Conservation (phyloP, 148 eudicot species). For the Dianthus caryophyllus region DNA sequence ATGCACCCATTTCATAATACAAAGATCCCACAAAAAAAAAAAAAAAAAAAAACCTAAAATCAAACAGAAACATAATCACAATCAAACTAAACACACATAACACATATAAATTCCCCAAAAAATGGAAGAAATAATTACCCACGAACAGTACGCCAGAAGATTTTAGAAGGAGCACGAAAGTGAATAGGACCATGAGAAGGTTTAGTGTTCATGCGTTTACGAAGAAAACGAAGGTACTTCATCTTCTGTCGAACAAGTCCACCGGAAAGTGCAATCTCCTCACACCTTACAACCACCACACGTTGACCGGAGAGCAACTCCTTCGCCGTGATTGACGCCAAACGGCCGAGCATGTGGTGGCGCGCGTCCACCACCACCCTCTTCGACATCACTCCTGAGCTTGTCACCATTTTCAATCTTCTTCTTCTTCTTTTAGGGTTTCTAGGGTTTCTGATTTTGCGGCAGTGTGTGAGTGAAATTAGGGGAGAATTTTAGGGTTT, state of each 20-base stretch:
- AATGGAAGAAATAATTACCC: constrained; percentile 34
- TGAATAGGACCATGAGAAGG: constrained; percentile 93
- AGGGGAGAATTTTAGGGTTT: background rate
- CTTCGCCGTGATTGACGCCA: constrained; percentile 67
- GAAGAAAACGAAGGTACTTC: constrained; percentile 69
- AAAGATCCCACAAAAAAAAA: too few relatives aligned
- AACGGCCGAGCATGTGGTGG: constrained; percentile 76
- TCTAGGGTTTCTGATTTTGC: background rate
- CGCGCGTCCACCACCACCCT: constrained; percentile 64
- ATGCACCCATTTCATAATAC: too few relatives aligned
- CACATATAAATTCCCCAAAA: background rate
- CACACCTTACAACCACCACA: constrained; percentile 67
- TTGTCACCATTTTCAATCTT: constrained; percentile 76
- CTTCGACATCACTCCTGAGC: constrained; percentile 62
- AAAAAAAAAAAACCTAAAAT: too few relatives aligned
- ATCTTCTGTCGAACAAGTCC: constrained; percentile 82
- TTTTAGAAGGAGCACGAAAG: constrained; percentile 82
- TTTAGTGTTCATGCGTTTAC: constrained; percentile 84
- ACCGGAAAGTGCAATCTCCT: constrained; percentile 84
- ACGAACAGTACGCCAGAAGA: constrained; percentile 84
- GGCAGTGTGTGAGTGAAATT: background rate
- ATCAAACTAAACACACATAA: background rate
- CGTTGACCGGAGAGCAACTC: constrained; percentile 68
- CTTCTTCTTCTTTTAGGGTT: background rate
- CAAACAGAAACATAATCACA: background rate